Evolutionary conservation across 495 filamentous ascomycete genomes (phyloP).

Genomic region (Penicillium tannophilum): DNA sequence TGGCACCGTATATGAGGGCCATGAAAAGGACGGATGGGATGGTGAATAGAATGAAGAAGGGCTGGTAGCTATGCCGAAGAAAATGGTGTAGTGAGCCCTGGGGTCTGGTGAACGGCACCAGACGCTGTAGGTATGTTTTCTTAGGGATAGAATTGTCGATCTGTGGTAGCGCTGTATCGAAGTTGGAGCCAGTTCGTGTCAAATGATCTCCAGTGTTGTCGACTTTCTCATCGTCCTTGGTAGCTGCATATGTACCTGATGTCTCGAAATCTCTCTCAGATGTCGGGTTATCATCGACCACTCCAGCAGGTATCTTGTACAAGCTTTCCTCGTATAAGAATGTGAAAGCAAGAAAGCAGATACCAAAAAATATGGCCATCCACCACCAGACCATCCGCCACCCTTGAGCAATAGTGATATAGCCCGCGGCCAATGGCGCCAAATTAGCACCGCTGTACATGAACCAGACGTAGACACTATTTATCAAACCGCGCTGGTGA

Average conservation of each 20-base stretch:
- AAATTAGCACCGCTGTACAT: conserved; percentile 34
- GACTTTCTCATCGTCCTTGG: not conserved
- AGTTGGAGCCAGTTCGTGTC: not conserved
- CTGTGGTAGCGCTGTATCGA: conserved; percentile 3
- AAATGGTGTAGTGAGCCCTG: conserved; percentile 21
- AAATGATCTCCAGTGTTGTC: not conserved
- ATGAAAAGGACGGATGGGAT: conserved; percentile 39
- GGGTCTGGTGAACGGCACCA: conserved; percentile 21
- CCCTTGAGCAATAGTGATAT: conserved; percentile 44
- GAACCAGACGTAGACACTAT: conserved; percentile 41
- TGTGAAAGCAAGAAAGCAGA: conserved; percentile 14
- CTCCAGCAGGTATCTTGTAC: conserved; percentile 5
- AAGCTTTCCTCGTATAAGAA: conserved; percentile 27
- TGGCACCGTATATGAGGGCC: conserved; percentile 36
- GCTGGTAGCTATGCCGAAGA: conserved; percentile 27
- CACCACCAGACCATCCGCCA: conserved; percentile 57
- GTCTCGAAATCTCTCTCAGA: conserved; percentile 8
- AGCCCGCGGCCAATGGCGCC: conserved; percentile 45
- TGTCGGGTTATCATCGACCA: not conserved
- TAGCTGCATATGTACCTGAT: not conserved
- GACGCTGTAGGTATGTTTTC: conserved; percentile 21
- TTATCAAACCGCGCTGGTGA: conserved; percentile 46
- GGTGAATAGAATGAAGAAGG: conserved; percentile 28
- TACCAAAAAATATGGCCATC: conserved; percentile 45
- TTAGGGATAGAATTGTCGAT: conserved; percentile 23